phyloP scores from a whole-genome alignment of 495 filamentous ascomycete species.

The Hypoxylon rickii region DNA sequence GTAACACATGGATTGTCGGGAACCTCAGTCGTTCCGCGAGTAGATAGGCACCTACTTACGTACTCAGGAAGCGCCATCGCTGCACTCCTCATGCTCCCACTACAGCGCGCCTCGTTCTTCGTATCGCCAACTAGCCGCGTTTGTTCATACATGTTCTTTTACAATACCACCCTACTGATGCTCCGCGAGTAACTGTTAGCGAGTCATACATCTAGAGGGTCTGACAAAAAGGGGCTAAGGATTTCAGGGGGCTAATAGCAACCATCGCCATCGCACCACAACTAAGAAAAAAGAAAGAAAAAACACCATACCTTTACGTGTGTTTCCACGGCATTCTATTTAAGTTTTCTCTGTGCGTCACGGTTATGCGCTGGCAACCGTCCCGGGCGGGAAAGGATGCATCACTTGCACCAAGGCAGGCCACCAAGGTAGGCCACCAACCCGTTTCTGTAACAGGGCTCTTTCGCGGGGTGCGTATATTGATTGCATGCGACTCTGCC shows the following conservation, averaged over 20 bases:
- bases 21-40: too few species aligned
- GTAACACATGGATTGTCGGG: too few species aligned
- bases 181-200: constrained; percentile 6
- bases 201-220: constrained; percentile 8
- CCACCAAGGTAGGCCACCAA: too few species aligned
- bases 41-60: neutral
- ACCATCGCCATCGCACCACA: constrained; percentile 2
- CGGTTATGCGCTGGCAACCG: constrained; percentile 13
- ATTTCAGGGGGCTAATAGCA: neutral
- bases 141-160: neutral
- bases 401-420: constrained; percentile 1
- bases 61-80: neutral
- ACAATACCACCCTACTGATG: constrained; percentile 10
- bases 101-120: constrained; percentile 14
- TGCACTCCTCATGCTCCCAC: neutral
- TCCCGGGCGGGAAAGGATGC: constrained; percentile 16
- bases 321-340: neutral
- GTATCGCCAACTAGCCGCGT: constrained; percentile 14
- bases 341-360: constrained; percentile 1
- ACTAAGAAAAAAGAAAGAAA: neutral
- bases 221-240: constrained; percentile 8
- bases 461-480: constrained; percentile 27
- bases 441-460: too few species aligned
- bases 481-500: constrained; percentile 15
- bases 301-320: neutral